These are phyloP conservation scores for Cronartium quercuum DNA, from an alignment of 1,284 basidiomycete genomes.

Conservation along the genomic window DNA sequence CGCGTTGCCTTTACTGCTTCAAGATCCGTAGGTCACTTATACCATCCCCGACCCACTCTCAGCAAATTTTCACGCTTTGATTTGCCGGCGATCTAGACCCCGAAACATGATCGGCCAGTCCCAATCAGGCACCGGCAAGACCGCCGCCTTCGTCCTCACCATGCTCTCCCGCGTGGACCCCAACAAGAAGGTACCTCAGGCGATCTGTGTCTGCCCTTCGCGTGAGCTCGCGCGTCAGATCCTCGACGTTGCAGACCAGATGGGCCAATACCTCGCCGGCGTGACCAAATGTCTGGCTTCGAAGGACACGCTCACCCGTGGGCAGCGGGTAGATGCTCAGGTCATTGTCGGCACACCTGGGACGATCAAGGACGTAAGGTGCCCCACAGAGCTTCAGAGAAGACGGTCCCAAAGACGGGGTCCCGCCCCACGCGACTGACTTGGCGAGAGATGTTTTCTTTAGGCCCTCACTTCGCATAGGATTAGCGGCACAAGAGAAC, in stretches of 20 bases:
- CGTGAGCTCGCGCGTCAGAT: slow-evolving; percentile 96
- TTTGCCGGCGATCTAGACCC: slow-evolving; percentile 56
- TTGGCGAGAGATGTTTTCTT: slow-evolving; percentile 39
- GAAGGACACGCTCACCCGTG: slow-evolving; percentile 65
- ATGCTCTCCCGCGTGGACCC: slow-evolving; percentile 95
- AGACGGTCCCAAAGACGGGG: too few species aligned
- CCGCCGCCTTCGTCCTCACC: slow-evolving; percentile 93
- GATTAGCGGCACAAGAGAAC: slow-evolving; percentile 26
- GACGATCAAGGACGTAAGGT: slow-evolving; percentile 77
- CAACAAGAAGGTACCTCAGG: slow-evolving; percentile 70
- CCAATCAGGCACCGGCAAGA: slow-evolving; percentile 98
- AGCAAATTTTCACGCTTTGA: background rate
- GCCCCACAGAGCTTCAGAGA: too few species aligned
- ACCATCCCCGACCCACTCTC: background rate
- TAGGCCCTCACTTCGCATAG: slow-evolving; percentile 36
- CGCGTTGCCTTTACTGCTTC: slow-evolving; percentile 81
- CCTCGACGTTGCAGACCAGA: slow-evolving; percentile 84
- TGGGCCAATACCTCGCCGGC: slow-evolving; percentile 82
- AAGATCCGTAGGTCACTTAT: slow-evolving; percentile 66
- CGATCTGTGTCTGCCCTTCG: slow-evolving; percentile 67
- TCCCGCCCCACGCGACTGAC: too few species aligned
- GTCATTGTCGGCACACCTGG: slow-evolving; percentile 95
- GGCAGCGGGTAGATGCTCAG: slow-evolving; percentile 73
- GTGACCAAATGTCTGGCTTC: slow-evolving; percentile 92
- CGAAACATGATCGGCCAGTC: slow-evolving; percentile 99